phyloP scores from a whole-genome alignment of 495 filamentous ascomycete species.

The Daldinia caldariorum region DNA sequence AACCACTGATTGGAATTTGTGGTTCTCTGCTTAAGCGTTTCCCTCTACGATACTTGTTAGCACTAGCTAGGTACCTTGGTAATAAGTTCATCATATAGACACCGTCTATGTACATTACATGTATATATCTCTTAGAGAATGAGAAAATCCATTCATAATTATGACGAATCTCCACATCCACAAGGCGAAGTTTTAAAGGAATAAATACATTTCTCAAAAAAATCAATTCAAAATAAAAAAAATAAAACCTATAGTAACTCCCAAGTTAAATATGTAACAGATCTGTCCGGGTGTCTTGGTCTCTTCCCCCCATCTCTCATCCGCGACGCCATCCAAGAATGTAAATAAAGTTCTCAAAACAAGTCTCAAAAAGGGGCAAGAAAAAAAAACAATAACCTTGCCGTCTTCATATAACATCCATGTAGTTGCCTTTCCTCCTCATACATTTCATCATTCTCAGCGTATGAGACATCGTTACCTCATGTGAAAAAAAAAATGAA shows the following conservation, averaged over 20 bases:
- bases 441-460: constrained; percentile 42
- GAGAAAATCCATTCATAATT: constrained; percentile 11
- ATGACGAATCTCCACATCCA: constrained; percentile 6
- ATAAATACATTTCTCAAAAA: constrained; percentile 10
- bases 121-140: not conserved
- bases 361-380: constrained; percentile 11
- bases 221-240: constrained; percentile 17
- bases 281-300: constrained; percentile 28
- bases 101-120: not conserved
- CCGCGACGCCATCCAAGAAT: constrained; percentile 27
- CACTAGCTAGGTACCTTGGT: not conserved
- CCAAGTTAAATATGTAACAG: constrained; percentile 33
- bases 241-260: constrained; percentile 33
- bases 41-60: not conserved
- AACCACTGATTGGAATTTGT: not conserved
- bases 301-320: constrained; percentile 28
- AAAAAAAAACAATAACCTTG: constrained; percentile 13
- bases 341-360: constrained; percentile 17
- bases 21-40: not conserved
- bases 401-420: constrained; percentile 17
- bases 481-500: constrained; percentile 1
- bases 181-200: not conserved
- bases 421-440: constrained; percentile 24
- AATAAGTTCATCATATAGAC: not conserved
- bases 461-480: constrained; percentile 26